Base-by-base conservation (phyloP, 148 eudicot species). In the Linanthus parryae region DNA sequence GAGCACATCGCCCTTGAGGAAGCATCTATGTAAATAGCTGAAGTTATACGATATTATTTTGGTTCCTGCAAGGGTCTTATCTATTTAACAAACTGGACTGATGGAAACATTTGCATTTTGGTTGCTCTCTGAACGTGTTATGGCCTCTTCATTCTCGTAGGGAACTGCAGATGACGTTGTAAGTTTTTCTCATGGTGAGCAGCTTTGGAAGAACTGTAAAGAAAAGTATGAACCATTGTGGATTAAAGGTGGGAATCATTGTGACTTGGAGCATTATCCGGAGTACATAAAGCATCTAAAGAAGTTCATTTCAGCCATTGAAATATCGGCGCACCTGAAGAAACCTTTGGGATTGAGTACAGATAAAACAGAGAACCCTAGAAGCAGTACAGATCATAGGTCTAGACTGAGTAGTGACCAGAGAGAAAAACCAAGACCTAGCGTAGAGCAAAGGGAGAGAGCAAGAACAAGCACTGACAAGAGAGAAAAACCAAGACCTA, bases 111-210 rank as follows among this genome's bases (percentile, higher is more conserved):
- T n/a, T n/a, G n/a, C n/a, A n/a, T n/a, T n/a, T n/a, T n/a, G n/a
- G 48, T 53, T 31, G 7, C 35, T 4, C 5, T 10, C 5, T 5
- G 10, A 31, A 31, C 23, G 1, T 33, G 33, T 46, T 52, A 26
- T 34, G 12, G 14, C 10, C 21, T 16, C 13, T 37, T 55, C 23
- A 15, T 56, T 24, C 42, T 59, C 45, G 16, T 61, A 87, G 96
- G 96, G 96, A 38, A 83, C 88, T 33, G 82, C 82, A 48, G 96
- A 87, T 60, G 85, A 83, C 57, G 96, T 87, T 12, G 96, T 87
- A 43, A 81, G 83, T 76, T 87, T 83, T 61, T 61, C 88, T 55
- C 96, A 87, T 46, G 91, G 96, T 17, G 83, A 83, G 70, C 85
- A 83, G 69, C 79, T 87, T 11, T 87, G 91, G 91, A 88, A 83